phyloP scores from a whole-genome alignment of 495 filamentous ascomycete species.

The Aspergillus hancockii region DNA sequence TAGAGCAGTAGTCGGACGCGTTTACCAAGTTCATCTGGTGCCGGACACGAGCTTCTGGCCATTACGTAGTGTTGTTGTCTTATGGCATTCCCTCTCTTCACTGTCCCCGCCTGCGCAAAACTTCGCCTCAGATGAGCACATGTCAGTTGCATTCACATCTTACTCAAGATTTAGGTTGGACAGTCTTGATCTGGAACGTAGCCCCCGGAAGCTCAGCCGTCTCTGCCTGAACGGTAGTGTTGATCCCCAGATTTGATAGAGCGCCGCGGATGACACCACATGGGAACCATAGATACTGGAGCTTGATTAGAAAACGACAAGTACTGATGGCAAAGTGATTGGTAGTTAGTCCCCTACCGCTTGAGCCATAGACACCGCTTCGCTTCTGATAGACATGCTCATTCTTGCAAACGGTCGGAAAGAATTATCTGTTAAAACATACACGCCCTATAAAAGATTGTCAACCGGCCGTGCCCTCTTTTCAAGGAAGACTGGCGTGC shows the following conservation, averaged over 20 bases:
- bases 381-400: slow-evolving; percentile 72
- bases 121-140: neutral
- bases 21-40: neutral
- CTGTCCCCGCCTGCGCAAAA: neutral
- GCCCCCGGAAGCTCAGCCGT: slow-evolving; percentile 81
- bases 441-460: slow-evolving; percentile 67
- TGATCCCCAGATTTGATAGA: slow-evolving; percentile 84
- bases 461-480: neutral
- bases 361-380: slow-evolving; percentile 72
- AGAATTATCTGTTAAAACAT: slow-evolving; percentile 90
- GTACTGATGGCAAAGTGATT: slow-evolving; percentile 3
- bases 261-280: slow-evolving; percentile 89
- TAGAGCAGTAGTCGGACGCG: neutral
- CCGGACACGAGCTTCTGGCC: neutral
- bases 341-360: slow-evolving; percentile 61
- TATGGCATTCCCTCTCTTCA: too few relatives aligned
- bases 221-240: slow-evolving; percentile 88
- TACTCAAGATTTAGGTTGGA: slow-evolving; percentile 55
- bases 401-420: slow-evolving; percentile 88
- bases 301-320: slow-evolving; percentile 15
- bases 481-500: neutral
- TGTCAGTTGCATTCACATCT: neutral
- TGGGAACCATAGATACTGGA: slow-evolving; percentile 89
- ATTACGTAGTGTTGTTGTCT: neutral
- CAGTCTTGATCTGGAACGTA: slow-evolving; percentile 94